Base-by-base conservation (phyloP, 331 rosid genomes). In the Cydonia oblonga region DNA sequence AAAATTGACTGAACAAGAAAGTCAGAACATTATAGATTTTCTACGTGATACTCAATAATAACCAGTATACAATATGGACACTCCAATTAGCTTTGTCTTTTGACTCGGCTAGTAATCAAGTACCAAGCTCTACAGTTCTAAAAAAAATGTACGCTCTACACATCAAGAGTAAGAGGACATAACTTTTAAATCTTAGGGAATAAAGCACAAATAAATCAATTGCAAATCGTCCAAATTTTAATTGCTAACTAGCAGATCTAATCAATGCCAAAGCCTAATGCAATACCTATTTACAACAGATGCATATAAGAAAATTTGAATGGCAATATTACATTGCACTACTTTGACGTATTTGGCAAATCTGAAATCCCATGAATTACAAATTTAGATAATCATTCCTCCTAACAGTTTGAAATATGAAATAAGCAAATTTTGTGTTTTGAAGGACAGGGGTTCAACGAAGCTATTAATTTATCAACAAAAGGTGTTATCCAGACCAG, bases 1-100 rank as follows among this genome's bases (percentile, higher is more conserved):
- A 75, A 93, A 87, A 83, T 93, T 93, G 69, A 93, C 98, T 93
- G 96, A 25, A 93, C 58, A 79, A 77, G 80, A 78, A 83, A 66
- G 33, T 70, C 60, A 79, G 57, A 63, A 28, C 32, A 49, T 25
- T 22, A 73, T 25, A 23, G 5, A 15, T 30, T 35, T n/a, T 26
- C 15, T 49, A 75, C 72, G 70, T 53, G 61, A 65, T 75, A 49
- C 69, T 20, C 62, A 72, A 32, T 46, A 72, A 32, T 67, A 54
- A 44, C 40, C 32, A 71, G 25, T 30, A 61, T 26, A 57, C 77
- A 11, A 23, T 15, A 24, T 59, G 35, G 20, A 24, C 33, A 24
- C n/a, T 59, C 64, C 64, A 25, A 24, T 59, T 25, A 2, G 16
- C 62, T 22, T 22, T 20, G 54, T 49, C 49, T 3, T 1, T 40